These are phyloP conservation scores for Allantophomopsis lycopodina DNA, from an alignment of 2,329 filamentous ascomycete species.

Conservation along the genomic window DNA sequence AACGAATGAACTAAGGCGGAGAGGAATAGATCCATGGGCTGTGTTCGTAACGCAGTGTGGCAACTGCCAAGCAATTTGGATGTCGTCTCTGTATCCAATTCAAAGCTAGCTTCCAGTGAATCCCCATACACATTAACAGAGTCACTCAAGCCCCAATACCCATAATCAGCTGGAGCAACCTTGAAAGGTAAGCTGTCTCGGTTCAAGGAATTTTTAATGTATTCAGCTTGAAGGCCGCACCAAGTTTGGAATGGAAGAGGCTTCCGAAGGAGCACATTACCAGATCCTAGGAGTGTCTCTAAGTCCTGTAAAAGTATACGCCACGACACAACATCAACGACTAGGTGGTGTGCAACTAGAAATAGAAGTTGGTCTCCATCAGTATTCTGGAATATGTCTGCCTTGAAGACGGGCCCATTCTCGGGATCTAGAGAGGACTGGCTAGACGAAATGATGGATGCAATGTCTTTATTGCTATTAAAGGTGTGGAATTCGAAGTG, in stretches of 20 bases:
- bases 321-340: conserved; percentile 21
- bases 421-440: not conserved
- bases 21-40: conserved; percentile 24
- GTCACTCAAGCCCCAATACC: conserved; percentile 14
- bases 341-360: conserved; percentile 7
- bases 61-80: conserved; percentile 11
- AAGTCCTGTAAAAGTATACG: conserved; percentile 20
- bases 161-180: conserved; percentile 4
- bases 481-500: not conserved
- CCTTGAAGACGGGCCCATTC: conserved; percentile 4
- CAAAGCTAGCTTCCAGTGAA: conserved; percentile 22
- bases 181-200: conserved; percentile 11
- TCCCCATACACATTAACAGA: conserved; percentile 11
- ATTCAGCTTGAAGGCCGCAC: conserved; percentile 17
- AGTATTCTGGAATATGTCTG: conserved; percentile 2
- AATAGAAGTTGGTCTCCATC: conserved; percentile 3
- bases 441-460: not conserved
- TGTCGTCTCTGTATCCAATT: conserved; percentile 24
- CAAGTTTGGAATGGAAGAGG: conserved; percentile 19
- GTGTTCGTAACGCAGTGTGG: conserved; percentile 19
- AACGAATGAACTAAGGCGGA: conserved; percentile 22
- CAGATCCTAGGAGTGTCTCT: conserved; percentile 14
- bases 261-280: not conserved
- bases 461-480: not conserved
- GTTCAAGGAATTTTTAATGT: conserved; percentile 14